phyloP scores from a whole-genome alignment of 2,329 filamentous ascomycete genomes.

The Aciculosporium take region DNA sequence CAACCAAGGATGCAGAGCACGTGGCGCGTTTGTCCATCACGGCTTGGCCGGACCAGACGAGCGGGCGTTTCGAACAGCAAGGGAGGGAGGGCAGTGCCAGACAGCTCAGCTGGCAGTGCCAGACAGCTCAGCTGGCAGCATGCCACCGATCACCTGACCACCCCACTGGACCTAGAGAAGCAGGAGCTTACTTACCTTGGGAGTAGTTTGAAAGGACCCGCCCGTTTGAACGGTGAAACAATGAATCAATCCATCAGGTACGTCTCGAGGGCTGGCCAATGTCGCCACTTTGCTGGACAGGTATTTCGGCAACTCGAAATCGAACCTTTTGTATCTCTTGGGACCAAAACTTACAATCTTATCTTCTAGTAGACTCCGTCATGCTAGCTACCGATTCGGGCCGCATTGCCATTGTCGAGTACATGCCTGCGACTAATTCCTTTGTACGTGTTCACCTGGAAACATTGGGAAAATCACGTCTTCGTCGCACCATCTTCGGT shows the following conservation, averaged over 20 bases:
- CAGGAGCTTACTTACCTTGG: no score
- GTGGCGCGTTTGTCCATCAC: no score
- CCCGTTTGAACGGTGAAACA: no score
- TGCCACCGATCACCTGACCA: neutral
- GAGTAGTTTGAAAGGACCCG: no score
- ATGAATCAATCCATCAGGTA: no score
- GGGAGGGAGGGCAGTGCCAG: no score
- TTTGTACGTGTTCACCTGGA: conserved; percentile 87
- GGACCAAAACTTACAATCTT: conserved; percentile 1
- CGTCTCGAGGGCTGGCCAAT: neutral
- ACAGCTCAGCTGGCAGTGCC: no score
- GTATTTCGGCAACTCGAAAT: neutral
- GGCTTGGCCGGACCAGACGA: no score
- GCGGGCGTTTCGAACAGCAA: no score
- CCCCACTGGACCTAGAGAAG: neutral
- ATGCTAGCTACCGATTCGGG: conserved; percentile 92
- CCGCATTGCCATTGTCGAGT: conserved; percentile 87
- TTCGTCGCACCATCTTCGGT: conserved; percentile 83
- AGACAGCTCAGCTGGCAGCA: neutral
- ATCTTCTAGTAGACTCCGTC: conserved; percentile 67
- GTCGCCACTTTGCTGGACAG: conserved; percentile 12
- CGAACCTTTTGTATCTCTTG: neutral
- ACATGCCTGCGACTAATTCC: conserved; percentile 71
- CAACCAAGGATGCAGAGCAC: no score
- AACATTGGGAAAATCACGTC: conserved; percentile 93